Base-by-base conservation (phyloP, 139 green algal species). In the Medakamo hakoo region DNA sequence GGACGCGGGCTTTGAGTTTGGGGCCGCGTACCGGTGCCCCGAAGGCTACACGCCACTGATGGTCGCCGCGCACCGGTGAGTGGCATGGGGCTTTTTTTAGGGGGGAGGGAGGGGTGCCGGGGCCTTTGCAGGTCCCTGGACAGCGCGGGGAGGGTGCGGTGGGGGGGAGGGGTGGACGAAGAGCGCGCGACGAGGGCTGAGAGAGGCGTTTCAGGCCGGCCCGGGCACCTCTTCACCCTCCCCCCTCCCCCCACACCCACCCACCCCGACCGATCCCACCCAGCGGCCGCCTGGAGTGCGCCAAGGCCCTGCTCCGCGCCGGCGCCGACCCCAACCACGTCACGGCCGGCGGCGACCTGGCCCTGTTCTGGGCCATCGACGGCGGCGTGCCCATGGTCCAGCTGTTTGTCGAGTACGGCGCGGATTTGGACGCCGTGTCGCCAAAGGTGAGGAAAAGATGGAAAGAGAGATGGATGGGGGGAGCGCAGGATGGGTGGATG, bases 1-100 rank as follows among this genome's bases (percentile, higher is more conserved):
- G 0, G 90, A 97, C 65, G 85, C 94, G 27, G 94, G 94, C 77
- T 97, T 94, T 71, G 82, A 95, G 20, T 97, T 94, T 77, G 86
- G 85, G 0, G 25, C 63, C 3, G 84, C 84, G 1, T 95, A 94
- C 73, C 23, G 26, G 32, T 90, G 79, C 59, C 65, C 73, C 21
- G 84, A 92, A 66, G 89, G 89, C 22, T 96, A 96, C 82, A 95
- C 89, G 0, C 84, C 88, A 0, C 80, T 96, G 27, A 96, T 96
- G 89, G 83, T 82, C 24, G 88, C 88, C 0, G 73, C 68, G 16
- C 88, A 95, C 75, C 67, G 85, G 3, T n/a, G n/a, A n/a, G n/a
- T n/a, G n/a, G n/a, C 57, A 60, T n/a, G 1, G 57, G 16, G 22
- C 22, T 5, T 25, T 60, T n/a, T 60, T 20, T n/a, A 60, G 5